phyloP scores from a whole-genome alignment of 2,329 filamentous ascomycete genomes.

The Diaporthe nobilis region DNA sequence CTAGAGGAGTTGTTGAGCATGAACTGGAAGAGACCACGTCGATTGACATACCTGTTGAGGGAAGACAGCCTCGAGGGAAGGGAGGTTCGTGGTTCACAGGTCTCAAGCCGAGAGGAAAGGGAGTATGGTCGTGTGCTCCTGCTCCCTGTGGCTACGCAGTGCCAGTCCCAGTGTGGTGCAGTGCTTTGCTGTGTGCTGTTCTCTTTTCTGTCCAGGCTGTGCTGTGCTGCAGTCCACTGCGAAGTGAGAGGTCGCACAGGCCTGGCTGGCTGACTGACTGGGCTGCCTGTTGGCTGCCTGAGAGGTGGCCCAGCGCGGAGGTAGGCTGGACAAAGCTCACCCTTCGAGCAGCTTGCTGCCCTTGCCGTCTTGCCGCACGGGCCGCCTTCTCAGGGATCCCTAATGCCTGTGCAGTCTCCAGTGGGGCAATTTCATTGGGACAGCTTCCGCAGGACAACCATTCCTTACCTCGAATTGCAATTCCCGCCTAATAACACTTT shows the following conservation, averaged over 20 bases:
- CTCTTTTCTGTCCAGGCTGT: slow-evolving; percentile 6
- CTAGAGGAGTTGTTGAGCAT: slow-evolving; percentile 15
- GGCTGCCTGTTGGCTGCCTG: background rate
- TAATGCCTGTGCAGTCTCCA: background rate
- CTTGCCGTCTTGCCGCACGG: slow-evolving; percentile 2
- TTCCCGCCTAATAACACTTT: too few relatives aligned
- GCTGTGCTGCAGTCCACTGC: background rate
- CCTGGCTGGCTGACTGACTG: background rate
- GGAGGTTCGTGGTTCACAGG: slow-evolving; percentile 5
- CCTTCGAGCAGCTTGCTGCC: background rate
- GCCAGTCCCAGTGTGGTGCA: background rate
- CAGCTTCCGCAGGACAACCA: background rate
- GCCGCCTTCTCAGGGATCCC: background rate
- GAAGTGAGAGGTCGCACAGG: slow-evolving; percentile 3
- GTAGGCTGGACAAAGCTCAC: background rate
- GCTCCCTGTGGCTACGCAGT: slow-evolving; percentile 24
- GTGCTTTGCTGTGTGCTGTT: slow-evolving; percentile 11
- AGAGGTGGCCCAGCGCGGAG: background rate
- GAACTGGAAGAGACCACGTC: slow-evolving; percentile 12
- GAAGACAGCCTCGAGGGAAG: slow-evolving; percentile 27
- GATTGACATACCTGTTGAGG: slow-evolving; percentile 18
- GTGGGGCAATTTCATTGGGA: background rate
- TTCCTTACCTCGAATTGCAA: background rate
- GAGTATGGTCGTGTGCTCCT: slow-evolving; percentile 22
- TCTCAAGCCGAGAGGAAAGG: slow-evolving; percentile 21